A percentile compares a stretch with the other conserved stretches of the same genome.
Evolutionary conservation across 2,329 filamentous ascomycete genomes (phyloP).

Genomic region (Alternaria burnsii): DNA sequence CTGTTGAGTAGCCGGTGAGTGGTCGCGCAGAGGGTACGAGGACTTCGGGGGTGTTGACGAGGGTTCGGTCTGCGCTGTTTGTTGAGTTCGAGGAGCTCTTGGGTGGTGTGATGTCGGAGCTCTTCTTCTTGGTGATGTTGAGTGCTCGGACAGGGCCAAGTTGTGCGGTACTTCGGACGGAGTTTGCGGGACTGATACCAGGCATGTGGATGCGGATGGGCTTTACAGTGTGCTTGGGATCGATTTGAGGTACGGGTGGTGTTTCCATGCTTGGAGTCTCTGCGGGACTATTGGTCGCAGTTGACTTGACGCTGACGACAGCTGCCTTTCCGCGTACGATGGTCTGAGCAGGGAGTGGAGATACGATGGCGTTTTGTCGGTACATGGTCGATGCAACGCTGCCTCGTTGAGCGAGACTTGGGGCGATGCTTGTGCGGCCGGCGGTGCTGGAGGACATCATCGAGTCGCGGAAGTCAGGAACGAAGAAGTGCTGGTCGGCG

Average conservation of each 20-base stretch:
- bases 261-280: slow-evolving; percentile 60
- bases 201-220: slow-evolving; percentile 55
- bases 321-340: slow-evolving; percentile 88
- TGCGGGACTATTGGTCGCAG: slow-evolving; percentile 62
- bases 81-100: slow-evolving; percentile 37
- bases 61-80: slow-evolving; percentile 30
- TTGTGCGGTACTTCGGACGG: slow-evolving; percentile 50
- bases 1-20: slow-evolving; percentile 42
- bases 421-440: slow-evolving; percentile 59
- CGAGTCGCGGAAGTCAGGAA: slow-evolving; percentile 89
- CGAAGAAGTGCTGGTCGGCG: slow-evolving; percentile 87
- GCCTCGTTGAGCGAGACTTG: slow-evolving; percentile 56
- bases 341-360: slow-evolving; percentile 79
- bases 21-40: slow-evolving; percentile 37
- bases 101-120: slow-evolving; percentile 35
- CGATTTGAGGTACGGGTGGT: slow-evolving; percentile 77
- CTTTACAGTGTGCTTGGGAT: slow-evolving; percentile 59
- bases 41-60: slow-evolving; percentile 36
- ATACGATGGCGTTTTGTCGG: slow-evolving; percentile 87
- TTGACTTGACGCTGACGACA: slow-evolving; percentile 88
- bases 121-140: slow-evolving; percentile 54
- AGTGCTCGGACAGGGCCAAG: slow-evolving; percentile 57
- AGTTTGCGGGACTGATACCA: slow-evolving; percentile 47
- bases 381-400: slow-evolving; percentile 93
- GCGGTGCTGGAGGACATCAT: slow-evolving; percentile 82